Percentiles rank a stretch among this genome's conserved stretches.
Evolutionary conservation across 2,329 filamentous ascomycete genomes (phyloP).

Genomic region (Chaetomiaceae sp.): DNA sequence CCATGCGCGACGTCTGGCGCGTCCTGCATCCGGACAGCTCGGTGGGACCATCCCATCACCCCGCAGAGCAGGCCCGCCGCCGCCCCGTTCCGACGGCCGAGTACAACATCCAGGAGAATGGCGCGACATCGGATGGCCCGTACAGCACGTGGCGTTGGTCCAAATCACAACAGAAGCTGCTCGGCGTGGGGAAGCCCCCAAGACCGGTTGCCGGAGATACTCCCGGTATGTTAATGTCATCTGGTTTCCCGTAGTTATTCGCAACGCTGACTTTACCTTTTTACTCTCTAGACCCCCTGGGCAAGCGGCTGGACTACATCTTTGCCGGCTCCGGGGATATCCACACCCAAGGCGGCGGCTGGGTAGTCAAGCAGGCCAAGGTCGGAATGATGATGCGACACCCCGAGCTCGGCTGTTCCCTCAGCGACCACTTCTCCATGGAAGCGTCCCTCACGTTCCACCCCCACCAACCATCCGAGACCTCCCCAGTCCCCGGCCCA

Average conservation of each 20-base stretch:
- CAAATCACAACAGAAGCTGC: constrained; percentile 60
- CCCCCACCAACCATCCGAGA: constrained; percentile 22
- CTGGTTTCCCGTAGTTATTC: too few species aligned
- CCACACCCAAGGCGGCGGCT: constrained; percentile 39
- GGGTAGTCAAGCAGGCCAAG: constrained; percentile 65
- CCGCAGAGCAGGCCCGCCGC: constrained; percentile 60
- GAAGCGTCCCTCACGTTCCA: constrained; percentile 66
- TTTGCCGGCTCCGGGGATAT: constrained; percentile 62
- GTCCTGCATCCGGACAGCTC: constrained; percentile 79
- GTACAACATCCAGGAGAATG: constrained; percentile 75
- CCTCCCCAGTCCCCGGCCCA: constrained; percentile 5
- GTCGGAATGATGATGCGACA: constrained; percentile 81
- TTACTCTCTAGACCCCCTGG: constrained; percentile 56
- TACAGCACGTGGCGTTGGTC: constrained; percentile 95
- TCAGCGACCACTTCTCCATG: constrained; percentile 94
- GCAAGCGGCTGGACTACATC: constrained; percentile 92
- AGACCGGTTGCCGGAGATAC: constrained; percentile 60
- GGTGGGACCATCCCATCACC: constrained; percentile 65
- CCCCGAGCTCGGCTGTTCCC: constrained; percentile 72
- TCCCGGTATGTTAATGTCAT: constrained; percentile 12
- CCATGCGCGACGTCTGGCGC: constrained; percentile 80
- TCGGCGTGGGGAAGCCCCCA: constrained; percentile 59
- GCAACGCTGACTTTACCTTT: not conserved
- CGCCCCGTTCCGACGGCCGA: constrained; percentile 68
- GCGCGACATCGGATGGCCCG: constrained; percentile 78